A percentile compares a stretch with the other conserved stretches of the same genome.
These are phyloP conservation scores for Candida dendrica DNA, from an alignment of 805 yeast species.

Conservation along the genomic window DNA sequence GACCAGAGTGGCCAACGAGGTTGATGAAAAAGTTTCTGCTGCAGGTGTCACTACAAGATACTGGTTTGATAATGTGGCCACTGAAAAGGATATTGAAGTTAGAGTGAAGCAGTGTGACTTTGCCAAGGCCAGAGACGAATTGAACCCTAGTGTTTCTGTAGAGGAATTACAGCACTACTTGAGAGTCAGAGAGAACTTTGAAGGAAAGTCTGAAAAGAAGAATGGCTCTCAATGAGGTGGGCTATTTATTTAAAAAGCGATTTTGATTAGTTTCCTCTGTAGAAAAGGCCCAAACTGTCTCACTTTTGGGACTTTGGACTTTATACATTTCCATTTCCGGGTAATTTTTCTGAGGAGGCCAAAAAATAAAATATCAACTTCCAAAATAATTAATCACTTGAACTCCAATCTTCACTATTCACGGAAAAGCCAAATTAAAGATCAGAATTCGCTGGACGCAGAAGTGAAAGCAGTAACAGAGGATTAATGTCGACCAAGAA, in stretches of 20 bases:
- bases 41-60: constrained; percentile 56
- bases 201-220: constrained; percentile 35
- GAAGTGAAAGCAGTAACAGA: not conserved
- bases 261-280: not conserved
- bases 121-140: constrained; percentile 59
- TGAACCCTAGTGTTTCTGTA: constrained; percentile 80
- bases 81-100: constrained; percentile 58
- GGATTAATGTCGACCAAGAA: not conserved
- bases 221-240: not conserved
- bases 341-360: not conserved
- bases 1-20: constrained; percentile 78
- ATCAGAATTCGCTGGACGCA: no score
- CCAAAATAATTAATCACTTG: not conserved
- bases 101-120: constrained; percentile 69
- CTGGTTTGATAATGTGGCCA: constrained; percentile 86
- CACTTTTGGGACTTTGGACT: no score
- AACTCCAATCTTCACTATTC: no score
- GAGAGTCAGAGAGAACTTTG: constrained; percentile 73
- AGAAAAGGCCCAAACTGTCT: no score
- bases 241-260: not conserved
- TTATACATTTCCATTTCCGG: not conserved
- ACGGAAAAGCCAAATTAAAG: no score
- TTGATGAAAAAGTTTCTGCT: constrained; percentile 55
- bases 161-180: constrained; percentile 83
- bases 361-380: no score